Conservation (phyloP, 805 yeast genomes). For the Yamadazyma kitorensis region DNA sequence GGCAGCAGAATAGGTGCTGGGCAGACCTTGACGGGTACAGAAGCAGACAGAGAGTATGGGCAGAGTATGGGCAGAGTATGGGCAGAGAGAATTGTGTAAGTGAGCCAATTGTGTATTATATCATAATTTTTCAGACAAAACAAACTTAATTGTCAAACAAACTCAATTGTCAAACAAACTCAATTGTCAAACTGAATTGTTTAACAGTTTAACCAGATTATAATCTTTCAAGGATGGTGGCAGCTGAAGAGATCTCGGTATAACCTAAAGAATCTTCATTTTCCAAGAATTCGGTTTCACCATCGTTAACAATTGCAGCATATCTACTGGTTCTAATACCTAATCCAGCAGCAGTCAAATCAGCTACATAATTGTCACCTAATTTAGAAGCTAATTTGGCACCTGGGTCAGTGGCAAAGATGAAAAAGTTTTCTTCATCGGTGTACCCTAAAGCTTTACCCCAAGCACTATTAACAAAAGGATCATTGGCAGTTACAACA, state of each 20-base stretch:
- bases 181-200: too few species aligned
- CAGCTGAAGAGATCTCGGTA: conserved; percentile 23
- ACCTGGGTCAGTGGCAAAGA: conserved; percentile 39
- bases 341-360: conserved; percentile 42
- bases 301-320: conserved; percentile 62
- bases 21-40: too few species aligned
- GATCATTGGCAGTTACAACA: conserved; percentile 40
- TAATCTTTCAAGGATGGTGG: conserved; percentile 22
- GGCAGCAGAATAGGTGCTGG: too few species aligned
- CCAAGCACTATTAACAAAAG: conserved; percentile 44
- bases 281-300: conserved; percentile 33
- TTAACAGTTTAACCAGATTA: too few species aligned
- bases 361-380: conserved; percentile 51
- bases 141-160: too few species aligned
- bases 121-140: too few species aligned
- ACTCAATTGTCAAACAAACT: too few species aligned
- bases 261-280: conserved; percentile 25
- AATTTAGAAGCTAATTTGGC: conserved; percentile 36
- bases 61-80: too few species aligned
- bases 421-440: conserved; percentile 30
- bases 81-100: too few species aligned
- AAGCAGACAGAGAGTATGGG: too few species aligned
- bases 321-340: conserved; percentile 52
- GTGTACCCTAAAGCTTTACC: conserved; percentile 44
- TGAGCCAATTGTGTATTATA: too few species aligned